These are phyloP conservation scores for Myotisia sp. DNA, from an alignment of 2,329 filamentous ascomycete species.

Conservation along the genomic window DNA sequence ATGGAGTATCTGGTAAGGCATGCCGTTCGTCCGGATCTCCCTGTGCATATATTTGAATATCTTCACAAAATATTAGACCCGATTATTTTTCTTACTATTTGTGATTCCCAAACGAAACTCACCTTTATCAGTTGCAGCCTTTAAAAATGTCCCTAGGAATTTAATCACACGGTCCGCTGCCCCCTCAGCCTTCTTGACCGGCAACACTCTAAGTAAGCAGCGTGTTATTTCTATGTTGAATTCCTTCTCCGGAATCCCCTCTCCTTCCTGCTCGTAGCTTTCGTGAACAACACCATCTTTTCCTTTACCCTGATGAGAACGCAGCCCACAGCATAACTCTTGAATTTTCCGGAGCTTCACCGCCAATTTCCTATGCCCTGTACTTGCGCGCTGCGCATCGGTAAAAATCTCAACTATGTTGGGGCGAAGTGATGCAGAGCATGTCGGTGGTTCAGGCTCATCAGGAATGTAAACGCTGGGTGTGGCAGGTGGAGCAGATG, in stretches of 20 bases:
- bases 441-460: slow-evolving; percentile 37
- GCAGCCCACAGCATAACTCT: slow-evolving; percentile 58
- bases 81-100: no score
- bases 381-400: slow-evolving; percentile 77
- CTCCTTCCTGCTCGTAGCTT: slow-evolving; percentile 38
- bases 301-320: slow-evolving; percentile 25
- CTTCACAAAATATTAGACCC: slow-evolving; percentile 34
- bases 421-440: slow-evolving; percentile 47
- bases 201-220: slow-evolving; percentile 67
- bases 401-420: slow-evolving; percentile 60
- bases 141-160: slow-evolving; percentile 78
- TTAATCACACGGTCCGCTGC: slow-evolving; percentile 74
- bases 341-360: slow-evolving; percentile 83
- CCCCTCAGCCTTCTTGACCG: slow-evolving; percentile 79
- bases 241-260: slow-evolving; percentile 52
- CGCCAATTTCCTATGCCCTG: slow-evolving; percentile 76
- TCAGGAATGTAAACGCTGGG: slow-evolving; percentile 42
- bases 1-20: slow-evolving; percentile 68
- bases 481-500: slow-evolving; percentile 53
- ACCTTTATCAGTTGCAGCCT: slow-evolving; percentile 50
- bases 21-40: slow-evolving; percentile 55
- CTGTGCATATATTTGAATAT: slow-evolving; percentile 49
- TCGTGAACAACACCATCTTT: slow-evolving; percentile 25
- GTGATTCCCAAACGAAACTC: slow-evolving; percentile 6
- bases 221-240: slow-evolving; percentile 78